Evolutionary conservation across 805 yeast genomes (phyloP), one percentile per base, ranked within the genome.

Genomic region (Metschnikowia peoriensis): DNA sequence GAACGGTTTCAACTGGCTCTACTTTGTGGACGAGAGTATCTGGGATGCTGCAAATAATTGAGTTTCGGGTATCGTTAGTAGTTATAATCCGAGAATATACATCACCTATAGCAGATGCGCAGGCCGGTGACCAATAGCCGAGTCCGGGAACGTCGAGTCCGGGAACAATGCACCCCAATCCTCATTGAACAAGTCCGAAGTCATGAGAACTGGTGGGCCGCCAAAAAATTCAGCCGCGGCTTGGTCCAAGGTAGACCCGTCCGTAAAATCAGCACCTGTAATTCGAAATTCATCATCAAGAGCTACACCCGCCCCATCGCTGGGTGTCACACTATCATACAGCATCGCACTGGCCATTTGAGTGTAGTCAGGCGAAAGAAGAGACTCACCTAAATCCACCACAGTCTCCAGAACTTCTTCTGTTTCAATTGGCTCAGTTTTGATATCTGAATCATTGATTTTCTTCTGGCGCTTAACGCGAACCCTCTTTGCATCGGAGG

Each of bases 1-100:
- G 96, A 80, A 86, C 57, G 94, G 96, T 7, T 80, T 91, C 59
- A 84, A 88, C 54, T 92, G 97, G 97, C 71, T 88, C 49, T 92
- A 89, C 64, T 89, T 90, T 66, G 83, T 89, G 50, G 92, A 88
- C 64, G 96, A 90, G 61, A 76, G 81, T 6, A 73, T 87, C 2
- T 86, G 91, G 90, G 72, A 49, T 46, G 35, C 43, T 22, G 39
- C 40, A 12, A 37, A 7, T 34, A 29, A 44, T 22, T 29, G 22
- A 14, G 46, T 12, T 41, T 2, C 35, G 35, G 35, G 12, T 9
- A 43, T 12, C 27, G 28, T 12, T 14, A 28, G 44, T 14, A 39
- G 28, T 15, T 8, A 16, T 41, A 22, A 12, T 12, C 10, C 10
- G 8, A 41, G 29, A 29, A 42, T 17, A 29, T 22, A 35, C 14